A percentile compares a stretch with the other conserved stretches of the same genome.
Evolutionary conservation across 768 basidiomycete genomes (phyloP).

Genomic region (Lactarius evosmus): DNA sequence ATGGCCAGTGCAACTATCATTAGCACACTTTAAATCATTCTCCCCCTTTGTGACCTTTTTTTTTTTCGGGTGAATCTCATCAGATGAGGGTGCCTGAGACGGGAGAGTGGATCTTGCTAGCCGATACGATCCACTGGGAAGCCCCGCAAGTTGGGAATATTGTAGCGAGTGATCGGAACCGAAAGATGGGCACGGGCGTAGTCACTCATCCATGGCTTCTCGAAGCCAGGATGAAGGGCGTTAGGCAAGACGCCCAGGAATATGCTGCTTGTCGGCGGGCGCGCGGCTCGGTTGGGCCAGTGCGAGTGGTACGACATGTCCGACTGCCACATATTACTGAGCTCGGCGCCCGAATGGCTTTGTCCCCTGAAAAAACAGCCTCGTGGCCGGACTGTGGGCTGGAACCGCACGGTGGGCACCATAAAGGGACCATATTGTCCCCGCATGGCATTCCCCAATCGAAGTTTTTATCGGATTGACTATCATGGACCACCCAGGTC

Average conservation of each 20-base stretch:
- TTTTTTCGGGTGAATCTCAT: not conserved
- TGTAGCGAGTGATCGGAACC: slow-evolving; percentile 4
- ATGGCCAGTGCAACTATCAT: not conserved
- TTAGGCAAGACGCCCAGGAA: not conserved
- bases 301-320: not conserved
- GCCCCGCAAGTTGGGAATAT: slow-evolving; percentile 10
- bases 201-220: not conserved
- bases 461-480: not conserved
- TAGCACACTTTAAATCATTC: slow-evolving; percentile 5
- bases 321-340: slow-evolving; percentile 1
- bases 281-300: not conserved
- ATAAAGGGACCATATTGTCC: not conserved
- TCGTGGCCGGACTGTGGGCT: not conserved
- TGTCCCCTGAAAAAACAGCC: slow-evolving; percentile 7
- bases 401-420: not conserved
- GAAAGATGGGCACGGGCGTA: not conserved
- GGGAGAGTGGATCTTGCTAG: not conserved
- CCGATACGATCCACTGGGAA: slow-evolving; percentile 2
- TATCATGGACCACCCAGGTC: not conserved
- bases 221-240: not conserved
- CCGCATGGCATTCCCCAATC: not conserved
- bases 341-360: not conserved
- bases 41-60: not conserved
- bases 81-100: slow-evolving; percentile 8
- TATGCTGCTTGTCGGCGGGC: not conserved